Conservation (phyloP, 2,329 filamentous ascomycete species). For the Zasmidium cellare region DNA sequence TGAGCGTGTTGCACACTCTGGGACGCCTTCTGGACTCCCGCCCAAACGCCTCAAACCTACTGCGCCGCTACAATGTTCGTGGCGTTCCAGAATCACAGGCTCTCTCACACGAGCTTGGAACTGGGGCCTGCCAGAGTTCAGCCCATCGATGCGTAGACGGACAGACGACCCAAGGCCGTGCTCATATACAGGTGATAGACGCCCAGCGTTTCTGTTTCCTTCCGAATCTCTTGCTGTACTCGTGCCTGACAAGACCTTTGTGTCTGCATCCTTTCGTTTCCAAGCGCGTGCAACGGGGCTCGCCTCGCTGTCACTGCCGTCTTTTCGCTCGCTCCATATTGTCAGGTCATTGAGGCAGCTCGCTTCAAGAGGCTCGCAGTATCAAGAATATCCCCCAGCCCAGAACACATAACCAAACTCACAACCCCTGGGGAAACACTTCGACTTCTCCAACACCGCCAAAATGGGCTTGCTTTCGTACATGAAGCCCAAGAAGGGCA, state of each 20-base stretch:
- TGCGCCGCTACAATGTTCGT: constrained; percentile 5
- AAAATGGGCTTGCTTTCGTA: constrained; percentile 28
- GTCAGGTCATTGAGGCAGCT: background rate
- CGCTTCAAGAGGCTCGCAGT: background rate
- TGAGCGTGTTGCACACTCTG: background rate
- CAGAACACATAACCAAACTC: background rate
- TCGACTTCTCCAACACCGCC: background rate
- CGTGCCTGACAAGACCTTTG: constrained; percentile 17
- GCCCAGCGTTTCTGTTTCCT: constrained; percentile 3
- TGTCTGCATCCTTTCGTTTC: constrained; percentile 21
- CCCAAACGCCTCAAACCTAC: constrained; percentile 1
- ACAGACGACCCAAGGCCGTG: background rate
- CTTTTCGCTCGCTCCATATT: constrained; percentile 1
- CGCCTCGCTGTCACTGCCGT: constrained; percentile 3
- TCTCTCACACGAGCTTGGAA: constrained; percentile 4
- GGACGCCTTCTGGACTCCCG: background rate
- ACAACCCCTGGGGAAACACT: background rate
- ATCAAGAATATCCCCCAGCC: background rate
- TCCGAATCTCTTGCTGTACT: constrained; percentile 1
- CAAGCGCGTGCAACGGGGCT: background rate
- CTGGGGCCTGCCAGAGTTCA: background rate
- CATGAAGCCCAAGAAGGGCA: constrained; percentile 20
- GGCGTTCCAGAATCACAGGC: constrained; percentile 5
- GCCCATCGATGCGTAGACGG: background rate
- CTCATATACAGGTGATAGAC: constrained; percentile 12